Percentiles rank a stretch among this genome's conserved stretches.
Conservation (phyloP, 2,329 filamentous ascomycete species). For the Clarireedia monteithiana region DNA sequence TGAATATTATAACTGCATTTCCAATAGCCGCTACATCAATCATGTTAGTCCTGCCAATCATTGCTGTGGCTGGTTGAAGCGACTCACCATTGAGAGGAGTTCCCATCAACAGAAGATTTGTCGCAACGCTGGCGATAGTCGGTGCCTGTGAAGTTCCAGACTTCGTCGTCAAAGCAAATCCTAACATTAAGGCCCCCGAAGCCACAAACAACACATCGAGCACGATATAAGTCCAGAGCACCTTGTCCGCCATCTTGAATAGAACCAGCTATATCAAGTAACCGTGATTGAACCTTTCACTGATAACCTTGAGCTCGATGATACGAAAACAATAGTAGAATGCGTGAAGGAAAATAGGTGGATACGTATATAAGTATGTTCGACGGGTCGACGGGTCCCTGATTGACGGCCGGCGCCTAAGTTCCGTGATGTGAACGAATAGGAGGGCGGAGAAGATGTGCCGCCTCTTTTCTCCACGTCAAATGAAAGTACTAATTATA, state of each 20-base stretch:
- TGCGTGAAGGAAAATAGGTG: no score
- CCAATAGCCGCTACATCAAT: slow-evolving; percentile 52
- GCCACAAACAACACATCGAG: slow-evolving; percentile 44
- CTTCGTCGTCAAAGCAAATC: slow-evolving; percentile 44
- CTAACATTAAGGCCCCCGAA: slow-evolving; percentile 43
- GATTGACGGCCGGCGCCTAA: no score
- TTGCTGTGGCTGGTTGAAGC: neutral
- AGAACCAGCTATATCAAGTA: slow-evolving; percentile 5
- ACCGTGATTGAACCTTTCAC: no score
- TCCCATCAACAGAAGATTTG: slow-evolving; percentile 42
- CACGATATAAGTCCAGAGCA: slow-evolving; percentile 43
- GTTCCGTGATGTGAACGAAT: no score
- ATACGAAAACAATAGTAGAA: no score
- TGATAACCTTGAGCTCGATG: no score
- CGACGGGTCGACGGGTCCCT: no score
- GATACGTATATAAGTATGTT: no score
- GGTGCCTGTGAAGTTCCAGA: slow-evolving; percentile 33
- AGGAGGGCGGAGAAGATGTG: no score
- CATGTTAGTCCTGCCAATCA: neutral
- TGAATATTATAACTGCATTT: slow-evolving; percentile 65
- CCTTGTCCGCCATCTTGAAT: slow-evolving; percentile 37
- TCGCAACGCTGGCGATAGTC: slow-evolving; percentile 41
- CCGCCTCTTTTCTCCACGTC: no score
- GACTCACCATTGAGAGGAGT: slow-evolving; percentile 45
- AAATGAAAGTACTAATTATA: no score